These are phyloP conservation scores for Trichocomaceae sp. DNA, from an alignment of 2,329 filamentous ascomycete species.

Conservation along the genomic window DNA sequence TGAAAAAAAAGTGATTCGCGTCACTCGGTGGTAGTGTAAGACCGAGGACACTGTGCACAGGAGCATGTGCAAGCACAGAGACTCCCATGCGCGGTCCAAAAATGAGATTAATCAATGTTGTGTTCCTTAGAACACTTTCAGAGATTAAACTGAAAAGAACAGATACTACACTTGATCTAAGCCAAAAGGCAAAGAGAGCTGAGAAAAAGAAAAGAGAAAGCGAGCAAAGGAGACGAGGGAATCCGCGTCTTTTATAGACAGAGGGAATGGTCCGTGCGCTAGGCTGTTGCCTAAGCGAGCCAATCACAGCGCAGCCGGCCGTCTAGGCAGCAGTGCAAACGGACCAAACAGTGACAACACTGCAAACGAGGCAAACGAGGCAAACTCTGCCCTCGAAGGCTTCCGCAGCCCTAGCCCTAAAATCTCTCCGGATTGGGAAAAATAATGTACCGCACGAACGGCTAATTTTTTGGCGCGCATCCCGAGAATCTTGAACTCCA, in stretches of 20 bases:
- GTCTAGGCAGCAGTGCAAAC: neutral
- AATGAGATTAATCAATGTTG: constrained; percentile 78
- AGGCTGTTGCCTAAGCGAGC: neutral
- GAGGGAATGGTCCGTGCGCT: constrained; percentile 15
- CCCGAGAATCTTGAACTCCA: constrained; percentile 16
- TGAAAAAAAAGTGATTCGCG: constrained; percentile 59
- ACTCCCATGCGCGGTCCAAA: constrained; percentile 51
- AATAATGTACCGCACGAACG: neutral
- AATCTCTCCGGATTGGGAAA: constrained; percentile 21
- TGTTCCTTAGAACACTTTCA: constrained; percentile 70
- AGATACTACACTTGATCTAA: constrained; percentile 96
- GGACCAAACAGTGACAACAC: constrained; percentile 2
- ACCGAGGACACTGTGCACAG: constrained; percentile 64
- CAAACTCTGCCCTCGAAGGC: neutral
- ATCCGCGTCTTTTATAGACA: constrained; percentile 26
- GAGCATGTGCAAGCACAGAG: constrained; percentile 68
- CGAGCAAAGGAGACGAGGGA: constrained; percentile 23
- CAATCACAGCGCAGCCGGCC: neutral
- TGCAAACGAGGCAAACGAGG: neutral
- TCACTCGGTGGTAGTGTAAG: constrained; percentile 69
- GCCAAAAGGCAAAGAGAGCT: constrained; percentile 54
- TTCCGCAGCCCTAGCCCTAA: constrained; percentile 19
- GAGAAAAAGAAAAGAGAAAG: constrained; percentile 39
- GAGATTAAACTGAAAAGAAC: constrained; percentile 97
- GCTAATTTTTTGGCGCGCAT: neutral